Conservation (phyloP, 2,329 filamentous ascomycete species). For the Colletotrichum aenigma region DNA sequence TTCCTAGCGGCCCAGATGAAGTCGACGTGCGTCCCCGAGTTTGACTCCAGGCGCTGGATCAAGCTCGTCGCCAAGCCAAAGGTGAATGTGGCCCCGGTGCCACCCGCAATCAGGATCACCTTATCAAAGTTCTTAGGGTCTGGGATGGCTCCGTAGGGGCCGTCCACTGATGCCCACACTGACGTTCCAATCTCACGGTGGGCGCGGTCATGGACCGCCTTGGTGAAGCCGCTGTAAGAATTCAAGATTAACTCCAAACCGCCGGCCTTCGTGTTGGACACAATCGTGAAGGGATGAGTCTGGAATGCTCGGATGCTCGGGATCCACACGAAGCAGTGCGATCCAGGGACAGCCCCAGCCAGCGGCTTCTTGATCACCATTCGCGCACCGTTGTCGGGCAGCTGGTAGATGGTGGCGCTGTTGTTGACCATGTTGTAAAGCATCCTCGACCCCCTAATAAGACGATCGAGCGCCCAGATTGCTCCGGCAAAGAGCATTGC, state of each 20-base stretch:
- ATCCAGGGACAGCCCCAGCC: slow-evolving; percentile 24
- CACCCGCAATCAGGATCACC: slow-evolving; percentile 24
- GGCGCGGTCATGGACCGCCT: slow-evolving; percentile 50
- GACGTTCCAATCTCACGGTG: slow-evolving; percentile 39
- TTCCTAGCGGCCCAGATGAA: not conserved
- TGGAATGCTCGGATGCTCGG: slow-evolving; percentile 55
- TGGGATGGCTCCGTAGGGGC: slow-evolving; percentile 57
- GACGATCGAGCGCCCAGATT: slow-evolving; percentile 50
- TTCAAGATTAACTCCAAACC: slow-evolving; percentile 55
- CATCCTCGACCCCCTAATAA: slow-evolving; percentile 35
- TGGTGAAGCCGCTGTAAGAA: slow-evolving; percentile 56
- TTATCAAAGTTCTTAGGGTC: slow-evolving; percentile 35
- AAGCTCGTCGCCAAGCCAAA: slow-evolving; percentile 21
- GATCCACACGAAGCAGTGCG: slow-evolving; percentile 61
- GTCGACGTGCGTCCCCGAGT: not conserved
- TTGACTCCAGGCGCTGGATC: not conserved
- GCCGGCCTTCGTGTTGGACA: slow-evolving; percentile 38
- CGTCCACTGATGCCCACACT: slow-evolving; percentile 53
- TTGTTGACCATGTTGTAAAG: slow-evolving; percentile 41
- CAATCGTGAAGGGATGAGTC: slow-evolving; percentile 61
- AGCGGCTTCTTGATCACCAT: slow-evolving; percentile 47
- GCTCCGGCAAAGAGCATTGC: slow-evolving; percentile 40
- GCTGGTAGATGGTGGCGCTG: slow-evolving; percentile 42
- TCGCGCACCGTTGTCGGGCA: slow-evolving; percentile 48
- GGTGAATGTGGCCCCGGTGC: slow-evolving; percentile 27